phyloP scores from a whole-genome alignment of 1,284 basidiomycete genomes.

The Apiotrichum sp. region DNA sequence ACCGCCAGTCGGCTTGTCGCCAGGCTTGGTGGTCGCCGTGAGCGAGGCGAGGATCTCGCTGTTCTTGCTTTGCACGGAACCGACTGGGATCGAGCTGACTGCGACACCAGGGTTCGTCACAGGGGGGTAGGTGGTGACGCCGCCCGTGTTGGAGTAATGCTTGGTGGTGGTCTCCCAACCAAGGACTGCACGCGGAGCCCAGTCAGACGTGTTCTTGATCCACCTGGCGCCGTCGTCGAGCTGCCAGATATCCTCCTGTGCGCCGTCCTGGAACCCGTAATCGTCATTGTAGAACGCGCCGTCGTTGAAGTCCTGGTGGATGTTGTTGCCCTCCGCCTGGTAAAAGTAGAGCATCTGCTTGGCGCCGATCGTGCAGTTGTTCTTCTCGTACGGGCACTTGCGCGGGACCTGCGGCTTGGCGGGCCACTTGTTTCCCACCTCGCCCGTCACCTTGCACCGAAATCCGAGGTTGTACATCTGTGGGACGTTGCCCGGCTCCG shows the following conservation, averaged over 20 bases:
- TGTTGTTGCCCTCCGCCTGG: slow-evolving; percentile 7
- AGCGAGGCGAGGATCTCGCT: too few relatives aligned
- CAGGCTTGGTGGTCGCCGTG: too few relatives aligned
- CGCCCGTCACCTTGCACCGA: slow-evolving; percentile 59
- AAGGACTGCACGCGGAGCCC: too few relatives aligned
- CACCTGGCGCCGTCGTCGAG: background rate
- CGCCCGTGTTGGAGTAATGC: too few relatives aligned
- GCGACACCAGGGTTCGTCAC: too few relatives aligned
- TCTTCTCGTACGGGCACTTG: slow-evolving; percentile 28
- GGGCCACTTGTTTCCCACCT: slow-evolving; percentile 47
- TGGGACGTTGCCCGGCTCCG: slow-evolving; percentile 51
- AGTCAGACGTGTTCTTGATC: background rate
- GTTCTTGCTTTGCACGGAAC: too few relatives aligned
- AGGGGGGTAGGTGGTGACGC: too few relatives aligned
- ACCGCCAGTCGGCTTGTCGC: too few relatives aligned
- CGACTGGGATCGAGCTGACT: too few relatives aligned
- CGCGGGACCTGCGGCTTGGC: slow-evolving; percentile 46
- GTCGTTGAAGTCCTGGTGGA: slow-evolving; percentile 31
- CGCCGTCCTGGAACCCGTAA: slow-evolving; percentile 28
- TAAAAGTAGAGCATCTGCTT: slow-evolving; percentile 10
- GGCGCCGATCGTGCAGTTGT: slow-evolving; percentile 32
- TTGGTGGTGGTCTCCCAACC: too few relatives aligned
- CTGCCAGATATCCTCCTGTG: slow-evolving; percentile 25
- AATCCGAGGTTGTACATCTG: slow-evolving; percentile 53
- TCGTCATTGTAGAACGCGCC: slow-evolving; percentile 23